These are phyloP conservation scores for Hemerocallis citrina DNA, from an alignment of 106 monocot species.

Conservation along the genomic window DNA sequence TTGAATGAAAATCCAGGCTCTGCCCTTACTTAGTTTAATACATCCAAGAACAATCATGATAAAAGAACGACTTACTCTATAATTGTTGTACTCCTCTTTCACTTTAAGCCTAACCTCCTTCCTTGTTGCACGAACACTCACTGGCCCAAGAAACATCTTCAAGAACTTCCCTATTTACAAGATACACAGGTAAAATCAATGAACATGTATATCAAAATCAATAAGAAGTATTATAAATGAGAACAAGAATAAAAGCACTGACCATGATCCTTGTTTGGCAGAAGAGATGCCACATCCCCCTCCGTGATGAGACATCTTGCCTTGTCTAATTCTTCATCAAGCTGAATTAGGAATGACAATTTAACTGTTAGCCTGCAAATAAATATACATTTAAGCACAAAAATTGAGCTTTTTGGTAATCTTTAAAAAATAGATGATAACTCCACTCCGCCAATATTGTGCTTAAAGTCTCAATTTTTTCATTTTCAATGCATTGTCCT, in stretches of 20 bases:
- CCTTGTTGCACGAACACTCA: constrained; percentile 69
- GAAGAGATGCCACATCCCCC: constrained; percentile 55
- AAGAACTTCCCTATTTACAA: constrained; percentile 48
- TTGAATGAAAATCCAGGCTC: no score
- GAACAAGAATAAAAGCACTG: no score
- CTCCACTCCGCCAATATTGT: no score
- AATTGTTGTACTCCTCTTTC: constrained; percentile 89
- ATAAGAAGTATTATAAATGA: no score
- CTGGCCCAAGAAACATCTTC: constrained; percentile 81
- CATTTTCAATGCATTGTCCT: no score
- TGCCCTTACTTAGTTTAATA: no score
- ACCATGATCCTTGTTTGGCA: constrained; percentile 74
- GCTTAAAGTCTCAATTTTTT: no score
- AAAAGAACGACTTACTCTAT: constrained; percentile 39
- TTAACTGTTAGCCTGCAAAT: no score
- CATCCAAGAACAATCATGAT: no score
- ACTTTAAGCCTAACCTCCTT: constrained; percentile 80
- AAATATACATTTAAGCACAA: neutral
- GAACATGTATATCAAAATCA: no score
- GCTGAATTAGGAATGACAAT: constrained; percentile 19
- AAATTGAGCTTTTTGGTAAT: no score
- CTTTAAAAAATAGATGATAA: no score
- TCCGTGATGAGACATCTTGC: constrained; percentile 51
- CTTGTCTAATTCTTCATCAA: constrained; percentile 63
- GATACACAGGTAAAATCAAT: neutral